Base-by-base conservation (phyloP, 202 grass and related monocot species). In the Dendrocalamus latiflorus region DNA sequence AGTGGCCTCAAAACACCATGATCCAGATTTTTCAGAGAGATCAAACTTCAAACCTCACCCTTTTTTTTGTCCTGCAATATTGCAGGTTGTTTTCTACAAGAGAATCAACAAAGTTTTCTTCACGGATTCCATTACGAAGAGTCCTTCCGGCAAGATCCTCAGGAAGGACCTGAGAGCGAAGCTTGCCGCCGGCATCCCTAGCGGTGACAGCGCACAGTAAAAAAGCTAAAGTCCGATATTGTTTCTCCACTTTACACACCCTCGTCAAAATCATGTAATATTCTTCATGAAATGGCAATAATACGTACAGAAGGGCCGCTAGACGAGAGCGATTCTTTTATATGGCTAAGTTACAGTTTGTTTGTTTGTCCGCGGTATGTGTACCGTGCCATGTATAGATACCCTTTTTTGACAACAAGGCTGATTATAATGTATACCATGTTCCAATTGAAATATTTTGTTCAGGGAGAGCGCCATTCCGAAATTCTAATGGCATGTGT, bases 1-100 rank as follows among this genome's bases (percentile, higher is more conserved):
- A 78, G 20, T 39, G 1, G 8, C 53, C 53, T 22, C 8, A 57
- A 58, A 28, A 51, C 17, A 39, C 20, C 17, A 49, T 12, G n/a
- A 74, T 68, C 8, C 51, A 49, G 20, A 48, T 45, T 20, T 21
- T 58, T 21, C 37, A 39, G 6, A 39, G 18, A 41, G 11, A n/a
- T n/a, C n/a, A n/a, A n/a, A n/a, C n/a, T 34, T 20, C 30, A 66
- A 56, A 42, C 25, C 4, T 79, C 2, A 83, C 44, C 17, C 21
- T 10, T 7, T 53, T 22, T n/a, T n/a, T n/a, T n/a, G n/a, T n/a
- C n/a, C n/a, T 37, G 3, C 33, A 12, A 60, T 60, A 37, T 83
- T 60, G 28, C 58, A 96, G 93, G 93, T 96, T 8, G 88, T 96
- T n/a, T 96, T 96, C 82, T 96, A n/a, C n/a, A n/a, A n/a, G n/a